These are phyloP conservation scores for Suillus occidentalis DNA, from an alignment of 768 basidiomycete genomes.

Conservation along the genomic window DNA sequence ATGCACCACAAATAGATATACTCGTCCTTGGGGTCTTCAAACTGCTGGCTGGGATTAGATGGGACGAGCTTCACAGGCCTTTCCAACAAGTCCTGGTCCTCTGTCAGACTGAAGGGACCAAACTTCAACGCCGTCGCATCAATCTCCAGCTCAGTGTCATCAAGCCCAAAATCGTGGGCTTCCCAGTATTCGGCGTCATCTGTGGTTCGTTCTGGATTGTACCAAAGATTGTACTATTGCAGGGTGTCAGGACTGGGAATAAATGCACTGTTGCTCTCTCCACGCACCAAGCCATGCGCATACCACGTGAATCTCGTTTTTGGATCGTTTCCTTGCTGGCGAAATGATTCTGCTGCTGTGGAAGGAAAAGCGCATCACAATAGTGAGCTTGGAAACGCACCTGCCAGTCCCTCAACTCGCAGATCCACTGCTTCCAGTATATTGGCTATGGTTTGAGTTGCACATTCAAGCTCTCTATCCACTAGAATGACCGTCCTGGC, in stretches of 20 bases:
- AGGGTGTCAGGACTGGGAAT: neutral
- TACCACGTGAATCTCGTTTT: neutral
- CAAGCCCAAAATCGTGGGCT: neutral
- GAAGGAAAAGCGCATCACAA: too few relatives aligned
- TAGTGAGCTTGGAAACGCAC: neutral
- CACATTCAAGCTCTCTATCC: conserved; percentile 23
- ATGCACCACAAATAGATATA: neutral
- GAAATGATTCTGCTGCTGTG: neutral
- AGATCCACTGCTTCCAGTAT: neutral
- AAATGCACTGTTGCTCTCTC: neutral
- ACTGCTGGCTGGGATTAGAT: neutral
- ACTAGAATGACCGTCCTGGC: conserved; percentile 26
- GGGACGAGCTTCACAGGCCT: neutral
- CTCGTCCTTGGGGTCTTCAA: neutral
- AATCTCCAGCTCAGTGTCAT: neutral
- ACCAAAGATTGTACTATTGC: neutral
- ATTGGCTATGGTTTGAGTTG: neutral
- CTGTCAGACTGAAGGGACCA: neutral
- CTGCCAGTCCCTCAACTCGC: neutral
- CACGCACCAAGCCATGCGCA: conserved; percentile 3
- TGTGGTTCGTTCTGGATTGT: neutral
- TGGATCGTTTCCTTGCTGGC: neutral
- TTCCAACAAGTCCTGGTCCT: too few relatives aligned
- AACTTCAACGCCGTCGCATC: neutral
- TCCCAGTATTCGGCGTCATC: neutral